Base-by-base conservation (phyloP, 2,329 filamentous ascomycete species). In the Raffaelea albimanens region DNA sequence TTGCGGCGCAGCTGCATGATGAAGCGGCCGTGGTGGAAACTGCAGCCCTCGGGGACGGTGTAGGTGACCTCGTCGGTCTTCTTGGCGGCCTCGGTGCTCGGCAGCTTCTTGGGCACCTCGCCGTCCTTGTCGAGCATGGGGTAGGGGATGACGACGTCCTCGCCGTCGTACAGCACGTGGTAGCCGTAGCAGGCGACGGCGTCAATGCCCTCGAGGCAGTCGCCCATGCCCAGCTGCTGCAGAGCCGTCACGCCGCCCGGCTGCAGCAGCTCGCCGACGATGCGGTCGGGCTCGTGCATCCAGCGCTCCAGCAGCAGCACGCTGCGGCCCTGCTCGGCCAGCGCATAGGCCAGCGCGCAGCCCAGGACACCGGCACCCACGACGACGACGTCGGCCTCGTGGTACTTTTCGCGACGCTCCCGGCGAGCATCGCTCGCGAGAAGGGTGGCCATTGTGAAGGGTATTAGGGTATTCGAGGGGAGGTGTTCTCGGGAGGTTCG, bases 11-110 rank as follows among this genome's bases (percentile, higher is more conserved):
- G 70, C 61, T 87, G 82, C 66, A 76, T 80, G 58, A 98, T 88
- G 67, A 98, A 96, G 56, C 88, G 80, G 42, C 93, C 93, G 67
- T 98, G 93, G 70, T 98, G 93, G 64, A 98, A 98, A 42, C 78
- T 78, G 52, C 85, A 73, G 36, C 93, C 93, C 59, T 87, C 76
- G 9, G 34, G 43, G 29, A 18, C 13, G 2, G 85, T 82, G 53
- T 2, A 16, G 4, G 4, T n/a, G 36, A 29, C 9, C 21, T 25
- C 33, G 29, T 51, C 47, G 45, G 53, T 41, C 39, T 49, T 50
- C 25, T 48, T 33, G 49, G 40, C 18, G 20, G 18, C 20, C 29
- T 7, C 41, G 40, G 19, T 44, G n/a, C 23, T 22, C n/a, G 16
- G 48, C 21, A 43, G 41, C 34, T 45, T 44, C 44, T 59, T 59